Conservation (phyloP, 208 protist genomes). For the Strigomonas culicis region DNA sequence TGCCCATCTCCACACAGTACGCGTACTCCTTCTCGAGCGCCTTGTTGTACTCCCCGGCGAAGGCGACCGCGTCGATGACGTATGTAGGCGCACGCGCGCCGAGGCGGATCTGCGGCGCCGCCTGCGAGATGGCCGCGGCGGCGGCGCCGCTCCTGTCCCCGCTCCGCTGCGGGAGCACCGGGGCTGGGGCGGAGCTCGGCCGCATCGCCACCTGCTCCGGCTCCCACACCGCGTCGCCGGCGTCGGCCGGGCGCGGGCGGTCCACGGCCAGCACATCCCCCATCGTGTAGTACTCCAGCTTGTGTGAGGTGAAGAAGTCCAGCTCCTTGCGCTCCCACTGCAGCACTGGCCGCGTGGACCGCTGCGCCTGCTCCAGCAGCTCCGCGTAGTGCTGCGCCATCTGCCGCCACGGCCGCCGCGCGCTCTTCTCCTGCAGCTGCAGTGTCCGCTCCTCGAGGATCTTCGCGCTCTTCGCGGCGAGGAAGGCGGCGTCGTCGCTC, state of each 20-base stretch:
- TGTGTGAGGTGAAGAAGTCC: slow-evolving; percentile 48
- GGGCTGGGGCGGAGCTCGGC: slow-evolving; percentile 12
- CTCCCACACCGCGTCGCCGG: background rate
- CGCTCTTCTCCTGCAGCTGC: slow-evolving; percentile 25
- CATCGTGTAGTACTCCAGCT: slow-evolving; percentile 55
- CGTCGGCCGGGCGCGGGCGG: slow-evolving; percentile 1
- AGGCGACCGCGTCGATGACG: slow-evolving; percentile 73
- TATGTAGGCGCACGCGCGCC: slow-evolving; percentile 15
- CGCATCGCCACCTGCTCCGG: background rate
- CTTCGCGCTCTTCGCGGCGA: slow-evolving; percentile 23
- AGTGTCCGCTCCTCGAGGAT: slow-evolving; percentile 37
- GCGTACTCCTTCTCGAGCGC: slow-evolving; percentile 69
- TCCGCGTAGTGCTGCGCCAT: slow-evolving; percentile 25
- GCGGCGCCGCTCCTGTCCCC: too few relatives aligned
- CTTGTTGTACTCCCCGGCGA: slow-evolving; percentile 72
- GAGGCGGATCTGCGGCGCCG: background rate
- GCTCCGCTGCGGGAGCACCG: background rate
- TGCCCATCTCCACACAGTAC: slow-evolving; percentile 42
- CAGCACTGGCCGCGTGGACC: slow-evolving; percentile 28
- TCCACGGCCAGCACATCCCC: slow-evolving; percentile 51
- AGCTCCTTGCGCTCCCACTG: slow-evolving; percentile 33
- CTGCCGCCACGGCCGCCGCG: slow-evolving; percentile 35
- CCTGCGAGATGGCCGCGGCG: too few relatives aligned
- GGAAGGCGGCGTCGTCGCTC: slow-evolving; percentile 15
- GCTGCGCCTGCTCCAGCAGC: slow-evolving; percentile 29